Percentiles rank a stretch among this genome's conserved stretches.
phyloP scores from a whole-genome alignment of 768 basidiomycete species.

The Suillus lakei region DNA sequence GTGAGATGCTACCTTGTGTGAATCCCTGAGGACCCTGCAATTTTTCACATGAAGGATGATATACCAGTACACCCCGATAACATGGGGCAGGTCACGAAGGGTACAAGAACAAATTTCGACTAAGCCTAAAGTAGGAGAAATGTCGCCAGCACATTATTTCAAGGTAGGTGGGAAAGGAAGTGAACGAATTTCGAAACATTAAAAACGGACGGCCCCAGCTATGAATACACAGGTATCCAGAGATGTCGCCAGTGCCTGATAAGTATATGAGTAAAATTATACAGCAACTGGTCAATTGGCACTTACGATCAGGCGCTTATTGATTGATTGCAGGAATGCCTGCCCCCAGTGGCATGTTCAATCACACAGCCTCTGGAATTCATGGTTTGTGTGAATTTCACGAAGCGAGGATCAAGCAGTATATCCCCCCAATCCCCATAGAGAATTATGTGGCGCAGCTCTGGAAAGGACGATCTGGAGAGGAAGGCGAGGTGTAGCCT shows the following conservation, averaged over 20 bases:
- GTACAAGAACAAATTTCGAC: neutral
- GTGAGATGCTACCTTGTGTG: neutral
- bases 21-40: neutral
- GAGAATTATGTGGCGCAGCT: slow-evolving; percentile 49
- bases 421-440: slow-evolving; percentile 58
- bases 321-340: neutral
- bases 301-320: neutral
- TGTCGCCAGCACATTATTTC: neutral
- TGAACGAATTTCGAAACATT: too few relatives aligned
- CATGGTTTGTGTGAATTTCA: slow-evolving; percentile 34
- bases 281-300: neutral
- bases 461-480: slow-evolving; percentile 45
- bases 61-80: neutral
- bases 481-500: slow-evolving; percentile 53
- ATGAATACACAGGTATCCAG: neutral
- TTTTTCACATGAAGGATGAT: neutral
- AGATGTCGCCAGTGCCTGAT: neutral
- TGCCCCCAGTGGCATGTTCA: slow-evolving; percentile 19
- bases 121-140: neutral
- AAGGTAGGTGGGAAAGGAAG: neutral
- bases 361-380: slow-evolving; percentile 38
- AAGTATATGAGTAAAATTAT: neutral
- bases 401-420: slow-evolving; percentile 43
- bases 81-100: too few relatives aligned
- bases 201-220: neutral